Percentiles rank a stretch among this genome's conserved stretches.
phyloP scores from a whole-genome alignment of 1,139 yeast genomes.

The Nakaseomyces uthaithaninus region DNA sequence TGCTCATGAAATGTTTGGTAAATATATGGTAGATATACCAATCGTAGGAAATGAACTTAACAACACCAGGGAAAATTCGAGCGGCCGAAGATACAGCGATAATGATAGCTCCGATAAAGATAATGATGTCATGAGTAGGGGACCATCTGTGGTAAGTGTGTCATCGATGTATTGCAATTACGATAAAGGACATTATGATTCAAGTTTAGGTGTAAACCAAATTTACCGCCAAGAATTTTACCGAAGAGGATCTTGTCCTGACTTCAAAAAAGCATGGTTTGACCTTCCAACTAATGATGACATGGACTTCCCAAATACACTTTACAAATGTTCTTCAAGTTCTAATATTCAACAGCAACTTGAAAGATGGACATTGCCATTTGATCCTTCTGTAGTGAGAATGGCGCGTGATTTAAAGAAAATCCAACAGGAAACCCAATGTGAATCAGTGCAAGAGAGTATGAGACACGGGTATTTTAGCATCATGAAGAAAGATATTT shows the following conservation, averaged over 20 bases:
- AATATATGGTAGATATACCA: conserved; percentile 4
- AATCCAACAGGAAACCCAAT: conserved; percentile 9
- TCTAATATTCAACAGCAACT: conserved; percentile 39
- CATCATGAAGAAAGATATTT: conserved; percentile 9
- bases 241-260: conserved; percentile 23
- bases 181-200: conserved; percentile 18
- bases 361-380: conserved; percentile 31
- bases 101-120: conserved; percentile 10
- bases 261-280: conserved; percentile 11
- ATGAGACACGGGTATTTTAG: conserved; percentile 12
- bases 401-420: conserved; percentile 27
- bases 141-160: conserved; percentile 17
- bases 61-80: background rate
- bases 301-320: conserved; percentile 3
- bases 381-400: conserved; percentile 28
- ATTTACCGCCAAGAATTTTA: conserved; percentile 20
- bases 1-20: conserved; percentile 5
- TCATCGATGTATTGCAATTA: conserved; percentile 28
- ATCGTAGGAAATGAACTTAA: background rate
- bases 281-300: conserved; percentile 3
- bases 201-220: conserved; percentile 17
- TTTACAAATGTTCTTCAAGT: conserved; percentile 35
- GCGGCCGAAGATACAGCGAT: conserved; percentile 1
- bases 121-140: conserved; percentile 11
- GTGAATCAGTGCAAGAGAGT: conserved; percentile 10